phyloP scores from a whole-genome alignment of 164 flowering plant genomes.

The Tinospora cordifolia region DNA sequence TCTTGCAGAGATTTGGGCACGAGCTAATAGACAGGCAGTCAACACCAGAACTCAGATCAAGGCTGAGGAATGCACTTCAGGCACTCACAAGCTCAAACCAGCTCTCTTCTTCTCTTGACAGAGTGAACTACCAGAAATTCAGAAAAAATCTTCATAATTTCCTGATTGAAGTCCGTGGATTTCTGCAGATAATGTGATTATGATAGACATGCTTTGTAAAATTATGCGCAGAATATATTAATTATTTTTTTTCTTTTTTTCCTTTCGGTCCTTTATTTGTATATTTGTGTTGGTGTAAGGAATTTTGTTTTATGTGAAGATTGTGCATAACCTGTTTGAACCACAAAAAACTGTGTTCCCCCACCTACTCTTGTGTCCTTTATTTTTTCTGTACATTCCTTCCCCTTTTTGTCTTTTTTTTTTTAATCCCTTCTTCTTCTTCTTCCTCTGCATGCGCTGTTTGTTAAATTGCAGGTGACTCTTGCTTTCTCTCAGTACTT shows the following conservation, averaged over 20 bases:
- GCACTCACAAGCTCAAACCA: slow-evolving; percentile 69
- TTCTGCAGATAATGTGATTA: slow-evolving; percentile 46
- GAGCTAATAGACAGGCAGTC: slow-evolving; percentile 64
- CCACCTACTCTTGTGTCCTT: no score
- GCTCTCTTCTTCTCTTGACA: slow-evolving; percentile 63
- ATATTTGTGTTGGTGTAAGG: no score
- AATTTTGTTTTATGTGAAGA: no score
- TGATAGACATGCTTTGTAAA: slow-evolving; percentile 1
- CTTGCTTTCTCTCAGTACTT: no score
- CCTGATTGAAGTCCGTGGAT: slow-evolving; percentile 82
- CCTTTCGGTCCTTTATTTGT: no score
- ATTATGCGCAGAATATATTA: not conserved
- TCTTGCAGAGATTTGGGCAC: slow-evolving; percentile 53
- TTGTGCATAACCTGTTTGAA: no score
- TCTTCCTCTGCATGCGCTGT: no score
- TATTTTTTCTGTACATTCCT: no score
- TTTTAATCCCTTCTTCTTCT: no score
- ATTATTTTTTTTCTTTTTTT: not conserved
- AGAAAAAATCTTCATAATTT: slow-evolving; percentile 67
- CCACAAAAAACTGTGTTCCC: no score
- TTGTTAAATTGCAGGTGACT: no score
- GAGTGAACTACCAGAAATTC: slow-evolving; percentile 63
- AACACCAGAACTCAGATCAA: slow-evolving; percentile 40
- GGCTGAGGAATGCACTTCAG: slow-evolving; percentile 68
- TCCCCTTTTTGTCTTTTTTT: no score